Percentiles rank a stretch among this genome's conserved stretches.
phyloP scores from a whole-genome alignment of 768 basidiomycete species.

The Imleria badia region DNA sequence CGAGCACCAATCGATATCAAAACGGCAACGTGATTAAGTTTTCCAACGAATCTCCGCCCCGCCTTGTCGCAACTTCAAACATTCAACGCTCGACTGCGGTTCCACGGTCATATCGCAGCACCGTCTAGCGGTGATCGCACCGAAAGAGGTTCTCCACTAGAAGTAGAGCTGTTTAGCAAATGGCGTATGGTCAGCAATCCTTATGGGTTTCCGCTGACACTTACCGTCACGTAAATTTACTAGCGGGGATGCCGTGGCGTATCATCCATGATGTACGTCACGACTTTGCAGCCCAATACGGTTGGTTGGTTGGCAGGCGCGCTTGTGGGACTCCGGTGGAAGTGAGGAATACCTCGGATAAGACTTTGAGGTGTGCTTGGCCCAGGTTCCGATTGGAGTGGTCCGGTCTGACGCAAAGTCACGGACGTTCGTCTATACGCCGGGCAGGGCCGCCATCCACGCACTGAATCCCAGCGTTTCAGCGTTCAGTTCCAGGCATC shows the following conservation, averaged over 20 bases:
- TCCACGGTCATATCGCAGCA: conserved; percentile 19
- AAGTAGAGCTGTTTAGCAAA: not conserved
- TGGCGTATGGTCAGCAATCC: not conserved
- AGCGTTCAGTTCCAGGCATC: too few species aligned
- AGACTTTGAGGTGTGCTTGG: not conserved
- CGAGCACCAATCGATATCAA: too few species aligned
- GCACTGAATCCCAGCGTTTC: not conserved
- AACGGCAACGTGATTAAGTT: not conserved
- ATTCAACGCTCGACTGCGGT: conserved; percentile 10
- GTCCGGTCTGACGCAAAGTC: not conserved
- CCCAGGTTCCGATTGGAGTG: too few species aligned
- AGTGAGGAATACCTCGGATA: too few species aligned
- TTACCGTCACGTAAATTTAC: not conserved
- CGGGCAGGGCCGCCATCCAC: too few species aligned
- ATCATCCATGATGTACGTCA: not conserved
- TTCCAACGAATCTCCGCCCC: not conserved
- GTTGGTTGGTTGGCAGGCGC: too few species aligned
- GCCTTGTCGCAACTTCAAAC: not conserved
- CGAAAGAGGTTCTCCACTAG: not conserved
- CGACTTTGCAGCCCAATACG: not conserved
- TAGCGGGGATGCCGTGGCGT: not conserved
- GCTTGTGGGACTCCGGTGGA: too few species aligned
- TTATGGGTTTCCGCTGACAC: not conserved
- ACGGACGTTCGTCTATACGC: not conserved
- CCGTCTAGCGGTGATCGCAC: not conserved